Conservation (phyloP, 2,329 filamentous ascomycete genomes). For the Pleomassaria siparia region DNA sequence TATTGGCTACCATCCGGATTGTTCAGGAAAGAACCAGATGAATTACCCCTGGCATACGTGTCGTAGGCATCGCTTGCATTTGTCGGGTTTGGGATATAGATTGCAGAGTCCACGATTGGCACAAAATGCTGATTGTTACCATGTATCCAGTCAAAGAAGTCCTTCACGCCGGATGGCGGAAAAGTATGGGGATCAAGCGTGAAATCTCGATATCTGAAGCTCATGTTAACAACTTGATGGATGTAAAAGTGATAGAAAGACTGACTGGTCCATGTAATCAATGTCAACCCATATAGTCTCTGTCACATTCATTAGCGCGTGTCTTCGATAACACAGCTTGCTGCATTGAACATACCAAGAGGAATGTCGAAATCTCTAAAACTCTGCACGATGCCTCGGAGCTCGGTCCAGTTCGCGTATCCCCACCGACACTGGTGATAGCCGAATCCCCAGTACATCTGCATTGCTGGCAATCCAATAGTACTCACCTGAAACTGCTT, state of each 20-base stretch:
- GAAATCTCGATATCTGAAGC: slow-evolving; percentile 57
- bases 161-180: slow-evolving; percentile 50
- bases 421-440: slow-evolving; percentile 86
- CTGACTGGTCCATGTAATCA: slow-evolving; percentile 42
- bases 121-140: slow-evolving; percentile 59
- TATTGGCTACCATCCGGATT: slow-evolving; percentile 59
- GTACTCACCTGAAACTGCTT: slow-evolving; percentile 69
- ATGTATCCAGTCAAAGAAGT: slow-evolving; percentile 57
- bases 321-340: background rate
- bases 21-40: slow-evolving; percentile 52
- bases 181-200: slow-evolving; percentile 58
- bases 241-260: slow-evolving; percentile 17
- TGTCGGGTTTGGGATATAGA: slow-evolving; percentile 72
- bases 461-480: slow-evolving; percentile 72
- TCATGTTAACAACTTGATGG: background rate
- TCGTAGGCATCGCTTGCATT: slow-evolving; percentile 63
- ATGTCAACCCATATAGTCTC: slow-evolving; percentile 50
- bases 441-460: slow-evolving; percentile 68
- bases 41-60: slow-evolving; percentile 54
- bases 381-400: slow-evolving; percentile 60
- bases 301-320: background rate
- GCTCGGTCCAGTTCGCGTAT: slow-evolving; percentile 70
- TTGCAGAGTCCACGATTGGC: slow-evolving; percentile 64
- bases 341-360: slow-evolving; percentile 30
- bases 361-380: slow-evolving; percentile 60